Conservation (phyloP, 148 eudicot genomes). For the Mesembryanthemum crystallinum region DNA sequence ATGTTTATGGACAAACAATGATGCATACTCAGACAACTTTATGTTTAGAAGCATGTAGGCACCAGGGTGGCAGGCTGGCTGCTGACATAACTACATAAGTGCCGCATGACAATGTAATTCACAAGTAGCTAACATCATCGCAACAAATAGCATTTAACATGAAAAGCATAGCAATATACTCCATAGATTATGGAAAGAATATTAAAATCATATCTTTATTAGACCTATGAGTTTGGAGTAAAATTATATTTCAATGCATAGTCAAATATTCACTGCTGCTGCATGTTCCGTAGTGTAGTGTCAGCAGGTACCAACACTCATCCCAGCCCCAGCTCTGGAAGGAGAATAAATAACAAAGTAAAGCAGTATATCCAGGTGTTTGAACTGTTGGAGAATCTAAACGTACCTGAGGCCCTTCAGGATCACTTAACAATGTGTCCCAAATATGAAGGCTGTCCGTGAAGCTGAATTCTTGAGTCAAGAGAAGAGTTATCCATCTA, state of each 20-base stretch:
- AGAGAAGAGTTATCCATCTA: slow-evolving; percentile 97
- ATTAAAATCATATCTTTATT: neutral
- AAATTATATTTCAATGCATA: neutral
- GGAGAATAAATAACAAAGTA: neutral
- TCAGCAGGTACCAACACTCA: slow-evolving; percentile 1
- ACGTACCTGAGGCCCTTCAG: slow-evolving; percentile 97
- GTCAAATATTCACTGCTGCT: neutral
- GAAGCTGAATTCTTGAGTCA: slow-evolving; percentile 96
- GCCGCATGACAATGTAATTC: neutral
- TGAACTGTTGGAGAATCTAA: neutral
- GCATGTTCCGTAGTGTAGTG: neutral
- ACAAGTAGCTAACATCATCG: neutral
- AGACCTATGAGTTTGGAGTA: no score
- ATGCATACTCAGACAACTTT: neutral
- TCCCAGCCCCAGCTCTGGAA: neutral
- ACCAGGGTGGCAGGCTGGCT: neutral
- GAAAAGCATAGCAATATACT: neutral
- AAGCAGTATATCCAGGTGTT: neutral
- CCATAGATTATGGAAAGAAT: neutral
- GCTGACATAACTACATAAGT: no score
- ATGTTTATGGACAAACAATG: neutral
- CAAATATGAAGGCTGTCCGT: slow-evolving; percentile 83
- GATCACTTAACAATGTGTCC: slow-evolving; percentile 96
- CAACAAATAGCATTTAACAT: neutral
- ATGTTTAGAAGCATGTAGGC: neutral